Evolutionary conservation across 2,329 filamentous ascomycete species (phyloP), one percentile per base, ranked within the genome.

Genomic region (Botrytis fabae): DNA sequence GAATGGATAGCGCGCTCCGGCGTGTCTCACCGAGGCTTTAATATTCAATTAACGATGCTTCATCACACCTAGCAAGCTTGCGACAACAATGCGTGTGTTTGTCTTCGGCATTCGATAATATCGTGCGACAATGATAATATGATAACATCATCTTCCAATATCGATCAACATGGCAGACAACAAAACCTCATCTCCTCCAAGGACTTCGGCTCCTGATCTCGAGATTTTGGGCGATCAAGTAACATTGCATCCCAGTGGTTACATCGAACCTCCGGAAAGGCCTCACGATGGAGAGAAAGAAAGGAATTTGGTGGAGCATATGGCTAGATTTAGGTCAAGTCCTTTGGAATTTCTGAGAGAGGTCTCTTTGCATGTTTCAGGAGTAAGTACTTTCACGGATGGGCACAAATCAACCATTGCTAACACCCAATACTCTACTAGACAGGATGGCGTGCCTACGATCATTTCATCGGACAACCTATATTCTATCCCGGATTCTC

Each of bases 401-500:
- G 2, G 35, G 40, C 40, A 32, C 16, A 51, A 9, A 28, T 18
- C n/a, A 28, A 42, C 8, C 46, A 70, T 44, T 70, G 51, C 71
- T 64, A 35, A 73, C 20, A 10, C n/a, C 46, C 63, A 32, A 63
- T 32, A 7, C 28, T 20, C 46, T 20, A 25, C 8, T 22, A 73
- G 72, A 92, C 93, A 69, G 95, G 95, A 81, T 99, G 96, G 96
- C 93, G 96, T 75, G 93, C 93, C 74, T 99, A 99, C 84, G 94
- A 98, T 80, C 86, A 92, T 75, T 88, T 95, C 75, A 91, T 98
- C 78, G 96, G 96, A 35, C 95, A 97, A 81, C 94, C 94, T 16
- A 91, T 98, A 76, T 98, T 95, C 84, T 99, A 98, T 82, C 84
- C 91, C 0, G 96, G 96, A 40, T 99, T 97, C 83, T 92, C 91